Percentiles rank a stretch among this genome's conserved stretches.
Conservation (phyloP, 2,329 filamentous ascomycete genomes). For the Clonostachys byssicola region DNA sequence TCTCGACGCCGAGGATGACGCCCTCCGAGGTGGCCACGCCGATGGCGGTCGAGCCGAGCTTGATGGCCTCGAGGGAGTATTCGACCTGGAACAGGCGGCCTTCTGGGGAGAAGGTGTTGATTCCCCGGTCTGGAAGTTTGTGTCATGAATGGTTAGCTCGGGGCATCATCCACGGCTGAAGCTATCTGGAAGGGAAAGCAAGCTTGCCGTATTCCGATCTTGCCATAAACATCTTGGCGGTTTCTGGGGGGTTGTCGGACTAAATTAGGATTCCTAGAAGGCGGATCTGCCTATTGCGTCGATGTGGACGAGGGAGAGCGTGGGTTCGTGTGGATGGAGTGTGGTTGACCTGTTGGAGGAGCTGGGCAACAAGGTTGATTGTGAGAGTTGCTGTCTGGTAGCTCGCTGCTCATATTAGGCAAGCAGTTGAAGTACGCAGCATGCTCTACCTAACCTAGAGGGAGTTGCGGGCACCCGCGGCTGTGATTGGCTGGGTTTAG, state of each 20-base stretch:
- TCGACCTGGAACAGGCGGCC: slow-evolving; percentile 99
- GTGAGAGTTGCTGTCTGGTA: too few relatives aligned
- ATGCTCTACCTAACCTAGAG: neutral
- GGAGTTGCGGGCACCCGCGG: too few relatives aligned
- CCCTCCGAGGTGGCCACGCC: slow-evolving; percentile 94
- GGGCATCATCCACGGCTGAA: neutral
- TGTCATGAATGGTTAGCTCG: neutral
- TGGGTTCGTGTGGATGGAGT: neutral
- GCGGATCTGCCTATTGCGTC: too few relatives aligned
- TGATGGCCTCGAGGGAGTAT: slow-evolving; percentile 99
- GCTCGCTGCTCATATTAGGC: slow-evolving; percentile 13
- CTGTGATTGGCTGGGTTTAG: too few relatives aligned
- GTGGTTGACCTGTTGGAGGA: neutral
- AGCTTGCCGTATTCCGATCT: slow-evolving; percentile 97
- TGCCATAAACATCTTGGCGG: slow-evolving; percentile 94
- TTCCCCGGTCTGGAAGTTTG: slow-evolving; percentile 73
- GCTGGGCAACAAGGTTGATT: too few relatives aligned
- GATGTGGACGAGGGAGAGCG: too few relatives aligned
- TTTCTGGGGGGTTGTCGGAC: neutral
- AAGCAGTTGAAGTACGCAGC: slow-evolving; percentile 33
- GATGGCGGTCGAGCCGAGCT: slow-evolving; percentile 97
- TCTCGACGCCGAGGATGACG: slow-evolving; percentile 95
- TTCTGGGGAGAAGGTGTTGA: slow-evolving; percentile 99
- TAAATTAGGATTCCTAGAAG: too few relatives aligned
- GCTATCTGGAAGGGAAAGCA: slow-evolving; percentile 10